These are phyloP conservation scores for Xylaria longipes DNA, from an alignment of 495 filamentous ascomycete species.

Conservation along the genomic window DNA sequence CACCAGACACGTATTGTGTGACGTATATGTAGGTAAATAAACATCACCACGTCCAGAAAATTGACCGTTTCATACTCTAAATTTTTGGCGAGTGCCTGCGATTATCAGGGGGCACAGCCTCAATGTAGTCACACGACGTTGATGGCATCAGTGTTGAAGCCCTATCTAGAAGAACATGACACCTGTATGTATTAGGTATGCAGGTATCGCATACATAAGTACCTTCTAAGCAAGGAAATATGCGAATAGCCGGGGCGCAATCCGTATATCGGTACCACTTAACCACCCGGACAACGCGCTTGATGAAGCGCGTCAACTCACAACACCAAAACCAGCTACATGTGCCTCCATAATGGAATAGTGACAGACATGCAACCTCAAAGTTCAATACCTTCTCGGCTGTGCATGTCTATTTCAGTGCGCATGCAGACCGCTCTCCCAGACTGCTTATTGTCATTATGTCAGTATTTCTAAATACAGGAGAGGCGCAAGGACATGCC, in stretches of 20 bases:
- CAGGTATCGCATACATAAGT: background rate
- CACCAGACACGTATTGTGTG: background rate
- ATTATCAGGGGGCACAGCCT: background rate
- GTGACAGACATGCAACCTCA: background rate
- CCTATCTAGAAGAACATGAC: background rate
- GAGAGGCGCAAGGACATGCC: conserved; percentile 10
- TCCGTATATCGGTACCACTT: background rate
- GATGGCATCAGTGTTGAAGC: background rate
- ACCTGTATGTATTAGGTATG: background rate
- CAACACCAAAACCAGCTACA: background rate
- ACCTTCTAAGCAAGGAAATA: background rate
- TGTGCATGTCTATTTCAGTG: background rate
- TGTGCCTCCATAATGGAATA: background rate
- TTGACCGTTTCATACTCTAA: background rate
- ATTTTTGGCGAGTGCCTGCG: background rate
- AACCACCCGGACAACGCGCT: background rate
- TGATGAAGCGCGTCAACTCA: conserved; percentile 3
- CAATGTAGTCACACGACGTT: background rate
- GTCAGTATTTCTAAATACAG: background rate
- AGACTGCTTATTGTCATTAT: conserved; percentile 11
- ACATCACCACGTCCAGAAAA: background rate
- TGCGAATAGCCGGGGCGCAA: background rate
- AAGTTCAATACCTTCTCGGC: background rate
- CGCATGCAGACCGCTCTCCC: background rate
- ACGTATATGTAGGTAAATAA: background rate